Base-by-base conservation (phyloP, 78 protist genomes). In the Protostelium mycophagum region DNA sequence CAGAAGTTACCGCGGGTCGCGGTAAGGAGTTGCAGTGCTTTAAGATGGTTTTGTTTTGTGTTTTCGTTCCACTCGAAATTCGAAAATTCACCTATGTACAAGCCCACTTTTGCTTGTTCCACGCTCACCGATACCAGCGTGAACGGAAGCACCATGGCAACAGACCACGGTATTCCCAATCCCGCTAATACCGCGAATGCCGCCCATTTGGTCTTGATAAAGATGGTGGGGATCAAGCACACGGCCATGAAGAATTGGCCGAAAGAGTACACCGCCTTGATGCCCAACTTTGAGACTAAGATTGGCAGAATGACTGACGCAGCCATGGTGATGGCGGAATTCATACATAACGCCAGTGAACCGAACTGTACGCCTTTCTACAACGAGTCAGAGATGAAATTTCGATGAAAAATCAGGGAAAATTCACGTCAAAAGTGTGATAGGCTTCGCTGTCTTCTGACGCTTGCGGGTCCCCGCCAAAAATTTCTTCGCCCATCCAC, bases 401-500 rank as follows among this genome's bases (percentile, higher is more conserved):
- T 51, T 51, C 31, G 5, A 51, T 5, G 16, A 25, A 16, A 16
- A 51, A 5, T 51, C 73, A 51, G 31, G 73, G 16, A 25, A 16
- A 16, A 51, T 16, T 51, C 73, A 51, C 73, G 73, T 51, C 73
- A 16, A 51, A 51, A 25, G 5, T 51, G 16, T 16, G 73, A 51
- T 51, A 51, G 5, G 29, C 89, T 31, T 38, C 38, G 0, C 89
- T 63, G 0, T 89, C 91, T n/a, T 88, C 94, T 0, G 91, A 88
- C 37, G 95, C 95, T 63, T 93, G 85, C 16, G 95, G 95, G n/a
- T 88, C 39, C 0, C 95, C 95, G 34, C 89, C 88, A 51, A 83
- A 90, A 1, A 93, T 87, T 90, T 86, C 86, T 0, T 88, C 91
- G 0, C 95, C 95, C 83, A 93, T 92, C 95, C 95, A 93, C 28